These are phyloP conservation scores for Panaeolus cyanescens DNA, from an alignment of 768 basidiomycete genomes.

Conservation along the genomic window DNA sequence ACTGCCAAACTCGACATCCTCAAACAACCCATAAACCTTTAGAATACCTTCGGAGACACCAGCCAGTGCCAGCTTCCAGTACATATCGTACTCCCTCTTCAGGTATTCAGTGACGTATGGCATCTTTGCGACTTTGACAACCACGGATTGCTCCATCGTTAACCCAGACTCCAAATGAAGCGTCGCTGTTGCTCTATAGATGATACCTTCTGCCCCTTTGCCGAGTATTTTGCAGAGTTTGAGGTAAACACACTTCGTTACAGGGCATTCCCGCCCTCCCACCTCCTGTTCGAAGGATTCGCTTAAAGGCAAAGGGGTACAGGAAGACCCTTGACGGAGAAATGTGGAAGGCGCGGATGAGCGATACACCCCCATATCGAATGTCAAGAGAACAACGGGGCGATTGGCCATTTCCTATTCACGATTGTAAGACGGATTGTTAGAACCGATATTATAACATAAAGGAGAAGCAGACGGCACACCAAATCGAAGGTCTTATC, in stretches of 20 bases:
- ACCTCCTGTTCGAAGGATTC: background rate
- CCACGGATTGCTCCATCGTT: too few relatives aligned
- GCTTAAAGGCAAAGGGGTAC: background rate
- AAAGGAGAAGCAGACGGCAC: background rate
- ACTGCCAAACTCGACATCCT: background rate
- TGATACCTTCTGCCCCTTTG: background rate
- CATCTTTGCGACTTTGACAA: too few relatives aligned
- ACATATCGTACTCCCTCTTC: too few relatives aligned
- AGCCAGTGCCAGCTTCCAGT: too few relatives aligned
- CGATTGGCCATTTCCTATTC: background rate
- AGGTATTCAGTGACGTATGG: too few relatives aligned
- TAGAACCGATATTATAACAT: background rate
- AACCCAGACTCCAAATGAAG: too few relatives aligned
- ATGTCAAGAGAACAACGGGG: background rate
- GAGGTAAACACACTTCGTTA: background rate
- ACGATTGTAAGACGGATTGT: background rate
- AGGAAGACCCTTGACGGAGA: background rate
- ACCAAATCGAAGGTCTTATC: background rate
- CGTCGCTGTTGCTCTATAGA: too few relatives aligned
- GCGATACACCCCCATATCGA: background rate
- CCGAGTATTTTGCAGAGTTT: background rate
- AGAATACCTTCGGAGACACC: too few relatives aligned
- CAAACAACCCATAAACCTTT: background rate
- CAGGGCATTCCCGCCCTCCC: background rate
- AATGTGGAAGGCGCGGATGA: background rate